Percentiles rank a stretch among this genome's conserved stretches.
Evolutionary conservation across 768 basidiomycete species (phyloP).

Genomic region (Boletus insuetus): DNA sequence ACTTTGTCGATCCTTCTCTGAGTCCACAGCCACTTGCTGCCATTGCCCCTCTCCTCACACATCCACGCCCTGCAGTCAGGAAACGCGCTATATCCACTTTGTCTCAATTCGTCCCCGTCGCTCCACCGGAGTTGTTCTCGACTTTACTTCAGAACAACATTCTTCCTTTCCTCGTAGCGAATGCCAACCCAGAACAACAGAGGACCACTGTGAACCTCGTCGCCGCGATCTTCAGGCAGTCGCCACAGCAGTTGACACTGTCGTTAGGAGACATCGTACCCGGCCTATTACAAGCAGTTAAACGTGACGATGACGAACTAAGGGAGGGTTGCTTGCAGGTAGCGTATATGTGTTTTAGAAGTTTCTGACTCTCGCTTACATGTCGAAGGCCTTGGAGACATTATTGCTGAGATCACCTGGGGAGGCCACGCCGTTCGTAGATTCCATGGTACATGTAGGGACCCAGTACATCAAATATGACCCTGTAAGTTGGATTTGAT

Average conservation of each 20-base stretch:
- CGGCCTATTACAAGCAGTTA: conserved; percentile 63
- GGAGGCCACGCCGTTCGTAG: conserved; percentile 74
- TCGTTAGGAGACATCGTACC: conserved; percentile 64
- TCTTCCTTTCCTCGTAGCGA: conserved; percentile 52
- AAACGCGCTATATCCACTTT: conserved; percentile 89
- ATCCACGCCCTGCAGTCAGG: conserved; percentile 79
- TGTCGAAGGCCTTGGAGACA: conserved; percentile 68
- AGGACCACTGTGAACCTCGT: conserved; percentile 76
- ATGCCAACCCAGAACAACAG: conserved; percentile 63
- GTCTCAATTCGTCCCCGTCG: conserved; percentile 79
- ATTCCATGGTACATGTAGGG: conserved; percentile 65
- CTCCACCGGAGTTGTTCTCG: conserved; percentile 58
- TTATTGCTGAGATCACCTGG: conserved; percentile 80
- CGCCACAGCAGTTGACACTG: conserved; percentile 62
- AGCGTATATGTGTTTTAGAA: conserved; percentile 3
- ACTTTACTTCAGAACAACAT: conserved; percentile 59
- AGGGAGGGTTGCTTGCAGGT: conserved; percentile 81
- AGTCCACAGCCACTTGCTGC: conserved; percentile 60
- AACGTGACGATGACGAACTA: conserved; percentile 80
- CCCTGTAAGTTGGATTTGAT: conserved; percentile 50
- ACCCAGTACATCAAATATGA: conserved; percentile 87
- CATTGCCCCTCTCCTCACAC: conserved; percentile 70
- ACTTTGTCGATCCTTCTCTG: conserved; percentile 53
- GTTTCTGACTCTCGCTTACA: conserved; percentile 3
- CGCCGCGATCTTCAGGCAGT: conserved; percentile 74